These are phyloP conservation scores for Terfezia boudieri DNA, from an alignment of 495 filamentous ascomycete genomes.

Conservation along the genomic window DNA sequence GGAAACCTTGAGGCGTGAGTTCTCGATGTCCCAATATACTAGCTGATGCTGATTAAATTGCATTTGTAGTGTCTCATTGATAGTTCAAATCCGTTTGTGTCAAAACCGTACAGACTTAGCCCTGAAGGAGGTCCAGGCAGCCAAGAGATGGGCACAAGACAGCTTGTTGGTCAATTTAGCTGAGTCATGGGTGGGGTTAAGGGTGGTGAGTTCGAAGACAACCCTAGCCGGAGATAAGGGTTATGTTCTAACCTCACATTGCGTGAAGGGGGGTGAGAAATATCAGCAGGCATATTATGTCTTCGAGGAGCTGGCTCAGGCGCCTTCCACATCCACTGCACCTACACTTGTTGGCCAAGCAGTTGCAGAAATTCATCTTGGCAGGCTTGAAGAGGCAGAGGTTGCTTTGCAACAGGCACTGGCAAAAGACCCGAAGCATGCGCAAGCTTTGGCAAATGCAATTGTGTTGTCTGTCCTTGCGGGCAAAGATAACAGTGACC, in stretches of 20 bases:
- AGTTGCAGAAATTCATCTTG: constrained; percentile 76
- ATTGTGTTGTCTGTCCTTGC: constrained; percentile 55
- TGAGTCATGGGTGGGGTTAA: constrained; percentile 81
- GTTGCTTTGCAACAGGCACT: constrained; percentile 60
- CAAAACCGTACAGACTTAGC: constrained; percentile 83
- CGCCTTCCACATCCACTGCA: constrained; percentile 44
- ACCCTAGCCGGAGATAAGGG: not conserved
- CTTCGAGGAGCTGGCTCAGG: constrained; percentile 85
- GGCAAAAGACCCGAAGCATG: constrained; percentile 44
- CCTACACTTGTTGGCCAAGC: constrained; percentile 64
- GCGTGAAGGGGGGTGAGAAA: constrained; percentile 64
- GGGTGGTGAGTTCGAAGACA: constrained; percentile 38
- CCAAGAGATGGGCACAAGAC: constrained; percentile 88
- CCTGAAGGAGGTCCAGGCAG: constrained; percentile 67
- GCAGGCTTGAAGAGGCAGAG: constrained; percentile 72
- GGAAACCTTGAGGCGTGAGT: constrained; percentile 64
- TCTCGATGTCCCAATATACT: not conserved
- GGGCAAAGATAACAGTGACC: constrained; percentile 42
- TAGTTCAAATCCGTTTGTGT: constrained; percentile 73
- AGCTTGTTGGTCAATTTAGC: constrained; percentile 81
- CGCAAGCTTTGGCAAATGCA: constrained; percentile 55
- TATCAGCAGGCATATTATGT: constrained; percentile 98
- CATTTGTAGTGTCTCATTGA: constrained; percentile 34
- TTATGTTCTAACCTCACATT: not conserved
- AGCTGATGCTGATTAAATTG: not conserved